phyloP scores from a whole-genome alignment of 2,329 filamentous ascomycete species.

The Sarocladiaceae sp. region DNA sequence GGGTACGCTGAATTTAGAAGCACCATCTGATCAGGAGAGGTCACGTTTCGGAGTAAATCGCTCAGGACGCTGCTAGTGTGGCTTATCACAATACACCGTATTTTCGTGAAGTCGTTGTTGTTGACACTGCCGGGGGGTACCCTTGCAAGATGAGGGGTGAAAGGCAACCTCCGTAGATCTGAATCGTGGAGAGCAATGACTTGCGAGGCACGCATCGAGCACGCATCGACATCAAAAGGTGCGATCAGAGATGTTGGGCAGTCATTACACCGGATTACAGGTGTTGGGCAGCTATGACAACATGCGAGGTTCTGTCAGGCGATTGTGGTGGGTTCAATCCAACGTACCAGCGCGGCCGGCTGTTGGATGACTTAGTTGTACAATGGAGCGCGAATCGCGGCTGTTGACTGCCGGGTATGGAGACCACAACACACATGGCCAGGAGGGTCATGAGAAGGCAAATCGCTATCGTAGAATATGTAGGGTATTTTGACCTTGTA shows the following conservation, averaged over 20 bases:
- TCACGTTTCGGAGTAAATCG: not conserved
- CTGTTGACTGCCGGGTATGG: not conserved
- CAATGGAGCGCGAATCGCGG: conserved; percentile 1
- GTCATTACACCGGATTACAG: not conserved
- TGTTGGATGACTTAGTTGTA: not conserved
- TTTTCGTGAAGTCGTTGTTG: not conserved
- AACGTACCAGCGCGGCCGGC: too few relatives aligned
- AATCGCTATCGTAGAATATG: too few relatives aligned
- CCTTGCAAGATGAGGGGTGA: not conserved
- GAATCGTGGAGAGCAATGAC: conserved; percentile 4
- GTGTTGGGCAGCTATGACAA: not conserved
- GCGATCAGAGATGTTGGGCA: not conserved
- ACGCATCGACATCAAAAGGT: not conserved
- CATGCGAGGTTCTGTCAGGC: not conserved
- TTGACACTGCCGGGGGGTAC: conserved; percentile 2
- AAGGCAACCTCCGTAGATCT: not conserved
- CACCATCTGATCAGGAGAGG: too few relatives aligned
- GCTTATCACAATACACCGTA: not conserved
- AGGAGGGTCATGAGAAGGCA: too few relatives aligned
- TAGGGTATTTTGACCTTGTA: too few relatives aligned
- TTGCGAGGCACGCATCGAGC: not conserved
- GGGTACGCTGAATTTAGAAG: too few relatives aligned
- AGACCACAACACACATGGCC: too few relatives aligned
- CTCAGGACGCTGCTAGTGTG: not conserved
- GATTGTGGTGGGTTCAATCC: too few relatives aligned